Evolutionary conservation across 2,329 filamentous ascomycete species (phyloP).

Genomic region (Stemphylium beticola): DNA sequence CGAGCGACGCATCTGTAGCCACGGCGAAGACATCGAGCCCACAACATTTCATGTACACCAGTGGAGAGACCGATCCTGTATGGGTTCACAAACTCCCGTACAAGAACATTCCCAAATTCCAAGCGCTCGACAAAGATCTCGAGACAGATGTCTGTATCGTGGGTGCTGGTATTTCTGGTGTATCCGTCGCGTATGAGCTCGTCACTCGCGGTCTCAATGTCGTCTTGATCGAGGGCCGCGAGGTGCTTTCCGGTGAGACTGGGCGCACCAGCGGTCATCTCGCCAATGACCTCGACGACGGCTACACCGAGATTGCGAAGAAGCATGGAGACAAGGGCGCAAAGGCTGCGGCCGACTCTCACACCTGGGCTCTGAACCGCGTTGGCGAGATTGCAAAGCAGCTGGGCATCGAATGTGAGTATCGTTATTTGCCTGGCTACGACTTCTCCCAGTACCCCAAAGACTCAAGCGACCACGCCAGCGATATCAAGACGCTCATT

Average conservation of each 20-base stretch:
- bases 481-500: slow-evolving; percentile 55
- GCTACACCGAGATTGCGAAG: slow-evolving; percentile 58
- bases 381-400: slow-evolving; percentile 58
- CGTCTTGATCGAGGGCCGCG: slow-evolving; percentile 60
- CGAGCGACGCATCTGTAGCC: slow-evolving; percentile 5
- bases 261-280: slow-evolving; percentile 63
- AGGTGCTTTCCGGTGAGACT: slow-evolving; percentile 61
- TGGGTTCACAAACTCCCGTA: slow-evolving; percentile 61
- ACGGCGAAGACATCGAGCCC: slow-evolving; percentile 24
- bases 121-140: slow-evolving; percentile 52
- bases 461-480: slow-evolving; percentile 51
- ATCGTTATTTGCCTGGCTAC: slow-evolving; percentile 58
- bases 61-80: slow-evolving; percentile 59
- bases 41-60: slow-evolving; percentile 53
- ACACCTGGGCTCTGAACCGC: slow-evolving; percentile 60
- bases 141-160: slow-evolving; percentile 59
- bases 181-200: slow-evolving; percentile 61
- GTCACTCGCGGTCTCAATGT: slow-evolving; percentile 59
- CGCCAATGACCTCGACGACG: slow-evolving; percentile 61
- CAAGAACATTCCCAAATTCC: slow-evolving; percentile 53
- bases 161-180: slow-evolving; percentile 61
- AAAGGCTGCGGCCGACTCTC: slow-evolving; percentile 59
- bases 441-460: slow-evolving; percentile 58
- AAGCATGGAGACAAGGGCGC: slow-evolving; percentile 61
- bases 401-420: slow-evolving; percentile 63